phyloP scores from a whole-genome alignment of 73 alveolate species.

The Urostyla sp. region DNA sequence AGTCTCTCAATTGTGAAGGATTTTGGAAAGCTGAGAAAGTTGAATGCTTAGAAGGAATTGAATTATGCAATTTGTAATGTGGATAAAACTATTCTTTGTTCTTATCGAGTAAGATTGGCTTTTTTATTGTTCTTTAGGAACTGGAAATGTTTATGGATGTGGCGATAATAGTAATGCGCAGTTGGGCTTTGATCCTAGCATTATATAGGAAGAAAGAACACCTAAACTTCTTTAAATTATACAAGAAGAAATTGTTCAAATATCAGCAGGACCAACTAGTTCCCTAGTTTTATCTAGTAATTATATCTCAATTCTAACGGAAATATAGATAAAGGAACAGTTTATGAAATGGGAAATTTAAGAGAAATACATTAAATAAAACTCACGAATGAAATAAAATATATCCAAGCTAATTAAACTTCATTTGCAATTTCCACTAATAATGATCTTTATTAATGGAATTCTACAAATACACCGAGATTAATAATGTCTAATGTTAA shows the following conservation, averaged over 20 bases:
- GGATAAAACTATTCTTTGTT: conserved; percentile 73
- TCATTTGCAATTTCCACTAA: too few relatives aligned
- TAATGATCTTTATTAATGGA: too few relatives aligned
- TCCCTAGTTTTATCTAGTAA: conserved; percentile 56
- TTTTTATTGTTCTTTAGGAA: conserved; percentile 2
- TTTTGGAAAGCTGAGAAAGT: not conserved
- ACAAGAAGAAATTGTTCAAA: conserved; percentile 45
- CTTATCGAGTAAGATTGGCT: conserved; percentile 17
- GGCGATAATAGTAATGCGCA: conserved; percentile 74
- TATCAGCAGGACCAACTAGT: conserved; percentile 64
- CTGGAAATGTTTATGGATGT: conserved; percentile 58
- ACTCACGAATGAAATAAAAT: too few relatives aligned
- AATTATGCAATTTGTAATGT: conserved; percentile 40
- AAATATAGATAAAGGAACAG: conserved; percentile 47
- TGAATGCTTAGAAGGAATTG: not conserved
- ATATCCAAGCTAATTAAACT: too few relatives aligned
- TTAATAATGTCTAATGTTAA: too few relatives aligned
- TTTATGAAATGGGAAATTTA: conserved; percentile 73
- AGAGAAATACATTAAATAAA: too few relatives aligned
- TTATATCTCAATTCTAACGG: not conserved
- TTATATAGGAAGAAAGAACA: conserved; percentile 20
- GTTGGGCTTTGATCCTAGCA: conserved; percentile 50
- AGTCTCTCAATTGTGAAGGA: too few relatives aligned
- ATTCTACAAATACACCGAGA: too few relatives aligned
- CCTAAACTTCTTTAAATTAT: conserved; percentile 35